Percentiles rank a stretch among this genome's conserved stretches.
Evolutionary conservation across 768 basidiomycete genomes (phyloP).

Genomic region (Tulasnella sp.): DNA sequence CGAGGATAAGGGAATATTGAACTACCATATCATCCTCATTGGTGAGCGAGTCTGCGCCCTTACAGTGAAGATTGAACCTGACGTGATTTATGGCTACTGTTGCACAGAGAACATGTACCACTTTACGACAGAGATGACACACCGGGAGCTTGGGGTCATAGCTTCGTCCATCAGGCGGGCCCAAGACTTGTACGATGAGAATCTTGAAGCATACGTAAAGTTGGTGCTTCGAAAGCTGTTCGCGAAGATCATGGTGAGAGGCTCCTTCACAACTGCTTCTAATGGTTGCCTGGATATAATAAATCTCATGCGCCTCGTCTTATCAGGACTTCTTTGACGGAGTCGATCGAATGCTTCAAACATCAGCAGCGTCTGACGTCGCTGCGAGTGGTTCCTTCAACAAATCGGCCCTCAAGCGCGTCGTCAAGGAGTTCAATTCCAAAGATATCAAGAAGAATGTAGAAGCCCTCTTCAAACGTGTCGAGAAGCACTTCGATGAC

Average conservation of each 20-base stretch:
- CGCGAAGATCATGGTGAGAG: slow-evolving; percentile 68
- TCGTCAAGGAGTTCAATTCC: slow-evolving; percentile 69
- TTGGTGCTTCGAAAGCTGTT: slow-evolving; percentile 80
- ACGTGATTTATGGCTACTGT: neutral
- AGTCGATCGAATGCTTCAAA: slow-evolving; percentile 74
- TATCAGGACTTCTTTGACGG: slow-evolving; percentile 88
- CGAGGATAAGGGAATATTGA: slow-evolving; percentile 93
- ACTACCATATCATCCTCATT: slow-evolving; percentile 90
- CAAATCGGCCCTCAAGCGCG: slow-evolving; percentile 67
- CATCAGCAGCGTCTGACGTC: slow-evolving; percentile 66
- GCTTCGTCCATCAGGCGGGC: slow-evolving; percentile 57
- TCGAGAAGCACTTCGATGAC: slow-evolving; percentile 85
- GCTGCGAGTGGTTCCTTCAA: slow-evolving; percentile 63
- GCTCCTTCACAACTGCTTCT: neutral
- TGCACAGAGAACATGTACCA: slow-evolving; percentile 98
- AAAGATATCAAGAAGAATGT: slow-evolving; percentile 87
- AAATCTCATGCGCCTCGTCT: neutral
- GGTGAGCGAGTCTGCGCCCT: slow-evolving; percentile 40
- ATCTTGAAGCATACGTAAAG: slow-evolving; percentile 74
- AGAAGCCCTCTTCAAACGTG: slow-evolving; percentile 76
- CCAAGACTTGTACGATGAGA: slow-evolving; percentile 80
- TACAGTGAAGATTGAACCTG: neutral
- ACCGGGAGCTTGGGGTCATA: slow-evolving; percentile 54
- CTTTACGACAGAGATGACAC: slow-evolving; percentile 72
- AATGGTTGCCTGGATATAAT: neutral